These are phyloP conservation scores for Acanthochlamys bracteata DNA, from an alignment of 106 monocot genomes.

Conservation along the genomic window DNA sequence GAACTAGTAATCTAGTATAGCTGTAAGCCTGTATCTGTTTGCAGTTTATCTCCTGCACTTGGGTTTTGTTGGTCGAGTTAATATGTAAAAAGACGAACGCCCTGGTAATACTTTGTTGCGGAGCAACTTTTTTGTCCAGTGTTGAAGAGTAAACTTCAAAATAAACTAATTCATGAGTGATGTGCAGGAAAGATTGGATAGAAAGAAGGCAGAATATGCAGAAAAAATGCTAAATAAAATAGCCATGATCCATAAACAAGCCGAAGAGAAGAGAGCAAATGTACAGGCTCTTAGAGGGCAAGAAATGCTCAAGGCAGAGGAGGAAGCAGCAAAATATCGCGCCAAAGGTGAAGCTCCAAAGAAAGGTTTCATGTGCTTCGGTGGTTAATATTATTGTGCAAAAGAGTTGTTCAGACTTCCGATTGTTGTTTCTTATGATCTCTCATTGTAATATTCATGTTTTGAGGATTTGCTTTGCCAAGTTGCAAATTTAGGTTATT, in stretches of 20 bases:
- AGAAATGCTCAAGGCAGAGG: constrained; percentile 33
- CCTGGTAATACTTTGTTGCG: too few species aligned
- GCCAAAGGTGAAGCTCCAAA: constrained; percentile 28
- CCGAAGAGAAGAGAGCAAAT: constrained; percentile 44
- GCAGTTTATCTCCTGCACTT: too few species aligned
- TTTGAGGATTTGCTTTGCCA: background rate
- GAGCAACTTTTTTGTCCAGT: too few species aligned
- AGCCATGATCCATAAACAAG: constrained; percentile 38
- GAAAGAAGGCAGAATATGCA: constrained; percentile 37
- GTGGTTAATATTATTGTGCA: background rate
- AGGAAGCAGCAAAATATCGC: constrained; percentile 29
- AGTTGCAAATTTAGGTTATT: background rate
- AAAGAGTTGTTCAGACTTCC: background rate
- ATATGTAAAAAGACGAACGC: too few species aligned
- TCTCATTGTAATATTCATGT: background rate
- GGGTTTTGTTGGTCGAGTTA: too few species aligned
- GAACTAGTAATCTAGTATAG: too few species aligned
- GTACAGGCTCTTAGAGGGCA: constrained; percentile 23
- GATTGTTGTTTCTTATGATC: background rate
- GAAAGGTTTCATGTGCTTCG: constrained; percentile 20
- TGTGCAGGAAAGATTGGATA: constrained; percentile 30
- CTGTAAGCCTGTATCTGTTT: too few species aligned
- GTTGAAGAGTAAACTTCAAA: background rate
- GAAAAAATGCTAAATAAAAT: constrained; percentile 44
- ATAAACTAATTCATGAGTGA: background rate